Evolutionary conservation across 2,329 filamentous ascomycete genomes (phyloP).

Genomic region (Beauveria rudraprayagi): DNA sequence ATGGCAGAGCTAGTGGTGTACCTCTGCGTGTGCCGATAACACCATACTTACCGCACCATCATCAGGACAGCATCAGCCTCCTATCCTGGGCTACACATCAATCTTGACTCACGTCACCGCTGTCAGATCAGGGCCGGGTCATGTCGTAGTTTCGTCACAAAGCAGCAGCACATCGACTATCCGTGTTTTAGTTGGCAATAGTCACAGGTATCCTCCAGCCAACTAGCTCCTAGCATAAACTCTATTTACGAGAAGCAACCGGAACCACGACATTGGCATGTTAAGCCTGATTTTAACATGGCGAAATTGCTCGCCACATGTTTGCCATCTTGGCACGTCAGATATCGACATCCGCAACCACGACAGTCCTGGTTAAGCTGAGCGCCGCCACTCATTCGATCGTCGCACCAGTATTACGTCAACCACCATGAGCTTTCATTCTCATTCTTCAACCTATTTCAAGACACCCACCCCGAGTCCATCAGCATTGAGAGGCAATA

Average conservation of each 20-base stretch:
- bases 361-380: not conserved
- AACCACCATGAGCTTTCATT: not conserved
- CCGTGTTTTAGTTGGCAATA: not conserved
- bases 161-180: not conserved
- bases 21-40: conserved; percentile 1
- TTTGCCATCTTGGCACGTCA: not conserved
- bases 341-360: not conserved
- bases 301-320: conserved; percentile 9
- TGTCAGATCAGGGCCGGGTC: not conserved
- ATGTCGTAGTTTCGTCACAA: not conserved
- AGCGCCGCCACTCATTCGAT: not conserved
- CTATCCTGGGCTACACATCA: not conserved
- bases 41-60: not conserved
- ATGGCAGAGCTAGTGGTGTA: not conserved
- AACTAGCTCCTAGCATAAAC: not conserved
- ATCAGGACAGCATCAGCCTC: not conserved
- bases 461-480: not conserved
- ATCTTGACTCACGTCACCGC: not conserved
- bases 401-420: not conserved
- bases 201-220: not conserved
- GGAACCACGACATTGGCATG: not conserved
- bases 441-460: not conserved
- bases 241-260: conserved; percentile 7
- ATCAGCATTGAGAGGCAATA: not conserved
- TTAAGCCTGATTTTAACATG: not conserved